A percentile compares a stretch with the other conserved stretches of the same genome.
Evolutionary conservation across 768 basidiomycete species (phyloP).

Genomic region (Calvatia gigantea): DNA sequence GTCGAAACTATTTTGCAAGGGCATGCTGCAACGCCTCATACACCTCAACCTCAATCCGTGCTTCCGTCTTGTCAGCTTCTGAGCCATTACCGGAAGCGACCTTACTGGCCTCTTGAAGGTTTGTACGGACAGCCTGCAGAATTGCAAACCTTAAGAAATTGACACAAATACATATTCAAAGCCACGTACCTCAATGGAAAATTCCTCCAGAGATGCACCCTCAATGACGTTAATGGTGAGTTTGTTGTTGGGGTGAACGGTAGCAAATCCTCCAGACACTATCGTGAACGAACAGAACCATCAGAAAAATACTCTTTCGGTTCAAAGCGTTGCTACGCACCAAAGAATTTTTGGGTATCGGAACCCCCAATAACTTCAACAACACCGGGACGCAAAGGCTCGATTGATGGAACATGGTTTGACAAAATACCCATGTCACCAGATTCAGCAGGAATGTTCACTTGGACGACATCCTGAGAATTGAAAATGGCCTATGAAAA

Average conservation of each 20-base stretch:
- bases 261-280: conserved; percentile 98
- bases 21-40: conserved; percentile 94
- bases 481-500: conserved; percentile 77
- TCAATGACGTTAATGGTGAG: conserved; percentile 97
- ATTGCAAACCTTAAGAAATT: not conserved
- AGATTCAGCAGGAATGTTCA: conserved; percentile 89
- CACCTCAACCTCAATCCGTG: conserved; percentile 91
- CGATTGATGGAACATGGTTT: conserved; percentile 97
- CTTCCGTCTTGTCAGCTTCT: conserved; percentile 92
- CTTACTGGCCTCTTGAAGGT: conserved; percentile 84
- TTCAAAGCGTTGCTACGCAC: conserved; percentile 50
- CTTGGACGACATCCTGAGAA: conserved; percentile 90
- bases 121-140: conserved; percentile 79
- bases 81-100: conserved; percentile 80
- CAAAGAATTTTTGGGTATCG: conserved; percentile 93
- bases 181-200: conserved; percentile 78
- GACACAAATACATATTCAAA: not conserved
- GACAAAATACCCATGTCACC: conserved; percentile 99
- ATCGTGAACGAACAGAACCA: conserved; percentile 1
- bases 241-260: conserved; percentile 95
- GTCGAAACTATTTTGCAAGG: conserved; percentile 40
- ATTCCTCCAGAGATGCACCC: conserved; percentile 87
- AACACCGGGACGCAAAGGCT: conserved; percentile 90
- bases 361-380: conserved; percentile 89
- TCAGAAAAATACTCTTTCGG: not conserved